A percentile compares a stretch with the other conserved stretches of the same genome.
These are phyloP conservation scores for Saccharomycopsis vini DNA, from an alignment of 805 yeast species.

Conservation along the genomic window DNA sequence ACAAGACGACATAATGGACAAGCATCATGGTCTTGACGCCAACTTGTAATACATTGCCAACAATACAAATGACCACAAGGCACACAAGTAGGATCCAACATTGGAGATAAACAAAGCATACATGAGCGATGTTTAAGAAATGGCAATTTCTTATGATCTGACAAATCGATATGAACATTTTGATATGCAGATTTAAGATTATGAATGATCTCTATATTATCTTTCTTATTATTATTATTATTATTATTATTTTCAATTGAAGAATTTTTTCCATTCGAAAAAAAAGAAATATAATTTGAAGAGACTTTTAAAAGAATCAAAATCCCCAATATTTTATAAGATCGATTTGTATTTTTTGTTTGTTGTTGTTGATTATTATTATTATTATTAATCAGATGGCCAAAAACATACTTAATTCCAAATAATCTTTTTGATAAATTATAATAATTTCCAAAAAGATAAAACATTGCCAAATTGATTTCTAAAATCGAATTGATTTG, in stretches of 20 bases:
- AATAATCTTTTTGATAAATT: conserved; percentile 65
- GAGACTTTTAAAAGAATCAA: conserved; percentile 13
- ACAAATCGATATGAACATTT: conserved; percentile 35
- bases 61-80: conserved; percentile 91
- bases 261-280: neutral
- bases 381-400: conserved; percentile 42
- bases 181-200: conserved; percentile 8
- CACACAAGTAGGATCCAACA: conserved; percentile 78
- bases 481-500: conserved; percentile 46
- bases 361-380: conserved; percentile 3
- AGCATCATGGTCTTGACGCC: conserved; percentile 82
- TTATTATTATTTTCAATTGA: neutral
- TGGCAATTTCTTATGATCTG: conserved; percentile 48
- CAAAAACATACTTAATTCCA: conserved; percentile 73
- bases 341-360: conserved; percentile 23
- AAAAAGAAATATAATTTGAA: neutral
- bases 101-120: conserved; percentile 71
- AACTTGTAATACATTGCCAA: conserved; percentile 82
- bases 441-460: conserved; percentile 76
- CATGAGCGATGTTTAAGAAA: conserved; percentile 71
- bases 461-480: conserved; percentile 72
- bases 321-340: conserved; percentile 57
- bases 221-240: conserved; percentile 10
- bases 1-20: conserved; percentile 86
- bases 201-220: conserved; percentile 14